Percentiles rank a stretch among this genome's conserved stretches.
Conservation (phyloP, 805 yeast species). For the Pichia cabralensis region DNA sequence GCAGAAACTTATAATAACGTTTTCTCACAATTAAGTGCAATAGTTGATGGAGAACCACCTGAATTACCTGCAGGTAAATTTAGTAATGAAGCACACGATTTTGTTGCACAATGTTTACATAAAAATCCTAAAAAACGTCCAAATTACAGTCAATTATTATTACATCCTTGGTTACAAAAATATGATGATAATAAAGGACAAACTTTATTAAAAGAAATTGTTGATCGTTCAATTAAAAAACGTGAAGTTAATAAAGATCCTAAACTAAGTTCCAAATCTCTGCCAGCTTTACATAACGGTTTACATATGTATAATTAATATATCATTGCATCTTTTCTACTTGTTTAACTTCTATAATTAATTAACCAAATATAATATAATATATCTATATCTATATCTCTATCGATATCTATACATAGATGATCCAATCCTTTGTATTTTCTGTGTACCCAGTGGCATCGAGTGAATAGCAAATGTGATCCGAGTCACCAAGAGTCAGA, state of each 20-base stretch:
- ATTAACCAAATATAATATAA: no score
- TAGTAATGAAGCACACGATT: conserved; percentile 69
- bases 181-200: conserved; percentile 31
- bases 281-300: conserved; percentile 26
- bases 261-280: no score
- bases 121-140: conserved; percentile 80
- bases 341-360: no score
- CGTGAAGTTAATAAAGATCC: conserved; percentile 2
- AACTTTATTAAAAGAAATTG: conserved; percentile 21
- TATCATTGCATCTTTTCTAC: no score
- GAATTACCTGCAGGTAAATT: conserved; percentile 51
- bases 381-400: no score
- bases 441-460: no score
- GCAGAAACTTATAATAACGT: conserved; percentile 86
- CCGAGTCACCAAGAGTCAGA: no score
- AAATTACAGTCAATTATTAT: conserved; percentile 59
- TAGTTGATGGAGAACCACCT: conserved; percentile 96
- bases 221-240: conserved; percentile 15
- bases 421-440: no score
- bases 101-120: conserved; percentile 66
- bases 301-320: no score
- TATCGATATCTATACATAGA: no score
- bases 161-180: conserved; percentile 74
- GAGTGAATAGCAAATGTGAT: no score
- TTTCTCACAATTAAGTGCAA: conserved; percentile 88